These are phyloP conservation scores for Mallotus japonicus DNA, from an alignment of 441 rosid genomes.

Conservation along the genomic window DNA sequence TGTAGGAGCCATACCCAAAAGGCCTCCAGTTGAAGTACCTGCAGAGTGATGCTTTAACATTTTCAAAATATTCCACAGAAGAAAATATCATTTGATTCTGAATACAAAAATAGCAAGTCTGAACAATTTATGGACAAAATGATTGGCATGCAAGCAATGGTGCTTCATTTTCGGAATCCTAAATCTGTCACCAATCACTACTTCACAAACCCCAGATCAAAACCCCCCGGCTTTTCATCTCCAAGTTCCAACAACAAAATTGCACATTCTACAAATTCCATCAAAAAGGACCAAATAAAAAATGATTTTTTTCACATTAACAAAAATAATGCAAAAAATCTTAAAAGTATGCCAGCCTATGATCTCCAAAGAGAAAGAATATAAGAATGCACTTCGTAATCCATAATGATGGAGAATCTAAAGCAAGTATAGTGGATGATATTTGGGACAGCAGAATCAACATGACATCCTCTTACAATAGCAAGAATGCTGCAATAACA, in stretches of 20 bases:
- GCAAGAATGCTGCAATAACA: too few species aligned
- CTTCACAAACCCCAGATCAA: not conserved
- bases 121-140: not conserved
- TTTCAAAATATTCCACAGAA: slow-evolving; percentile 1
- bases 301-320: not conserved
- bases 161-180: not conserved
- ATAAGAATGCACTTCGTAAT: too few species aligned
- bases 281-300: not conserved
- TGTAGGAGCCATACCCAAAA: slow-evolving; percentile 72
- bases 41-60: slow-evolving; percentile 20
- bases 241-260: not conserved
- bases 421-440: too few species aligned
- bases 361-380: too few species aligned
- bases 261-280: not conserved
- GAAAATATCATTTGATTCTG: not conserved
- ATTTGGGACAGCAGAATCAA: too few species aligned
- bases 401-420: too few species aligned
- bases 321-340: not conserved
- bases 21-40: slow-evolving; percentile 81
- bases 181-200: not conserved
- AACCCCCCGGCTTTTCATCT: not conserved
- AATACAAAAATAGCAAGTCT: not conserved
- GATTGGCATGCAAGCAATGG: not conserved
- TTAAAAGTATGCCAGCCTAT: not conserved
- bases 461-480: too few species aligned